Evolutionary conservation across 352 stramenopile species (phyloP), one percentile per base, ranked within the genome.

Genomic region (Globisporangium nodosum): DNA sequence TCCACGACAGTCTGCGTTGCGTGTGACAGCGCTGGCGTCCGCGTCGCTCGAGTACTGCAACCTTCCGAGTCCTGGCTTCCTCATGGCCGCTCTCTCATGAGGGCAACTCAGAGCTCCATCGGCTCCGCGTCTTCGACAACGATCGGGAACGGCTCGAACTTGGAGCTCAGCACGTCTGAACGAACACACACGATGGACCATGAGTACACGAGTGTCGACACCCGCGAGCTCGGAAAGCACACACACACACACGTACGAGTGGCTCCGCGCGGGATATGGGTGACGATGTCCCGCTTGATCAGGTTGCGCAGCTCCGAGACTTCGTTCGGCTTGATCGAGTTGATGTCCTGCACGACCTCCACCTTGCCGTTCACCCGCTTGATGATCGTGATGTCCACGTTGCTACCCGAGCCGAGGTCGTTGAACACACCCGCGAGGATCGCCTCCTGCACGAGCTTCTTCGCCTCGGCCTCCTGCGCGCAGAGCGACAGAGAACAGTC

Each of bases 391-490:
- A 98, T 71, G 67, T 99, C 96, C 46, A 97, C 92, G 80, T 99
- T 99, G 68, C 77, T 97, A 31, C 97, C 96, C 52, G 85, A 98
- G 49, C 97, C 97, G 40, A 99, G 74, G 75, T 99, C 97, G 76
- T 99, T 99, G 72, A 98, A 99, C 63, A 99, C 90, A 74, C 97
- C 97, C 0, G 96, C 95, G 20, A 97, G 64, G 64, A 99, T 99
- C 9, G 96, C 91, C 24, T 98, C 76, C 63, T 98, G 85, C 43
- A 99, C 97, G 52, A 99, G 75, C 54, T 91, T 84, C 59, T 98
- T 94, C n/a, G 96, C 97, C 57, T 98, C 94, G 1, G 81, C 91
- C 71, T 99, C 96, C 77, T 87, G 37, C 9, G 20, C 20, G 18
- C 43, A 6, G n/a, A 49, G 5, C 42, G 13, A 13, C 8, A 42